Base-by-base conservation (phyloP, 2,329 filamentous ascomycete genomes). In the Calonectria leucothoes region DNA sequence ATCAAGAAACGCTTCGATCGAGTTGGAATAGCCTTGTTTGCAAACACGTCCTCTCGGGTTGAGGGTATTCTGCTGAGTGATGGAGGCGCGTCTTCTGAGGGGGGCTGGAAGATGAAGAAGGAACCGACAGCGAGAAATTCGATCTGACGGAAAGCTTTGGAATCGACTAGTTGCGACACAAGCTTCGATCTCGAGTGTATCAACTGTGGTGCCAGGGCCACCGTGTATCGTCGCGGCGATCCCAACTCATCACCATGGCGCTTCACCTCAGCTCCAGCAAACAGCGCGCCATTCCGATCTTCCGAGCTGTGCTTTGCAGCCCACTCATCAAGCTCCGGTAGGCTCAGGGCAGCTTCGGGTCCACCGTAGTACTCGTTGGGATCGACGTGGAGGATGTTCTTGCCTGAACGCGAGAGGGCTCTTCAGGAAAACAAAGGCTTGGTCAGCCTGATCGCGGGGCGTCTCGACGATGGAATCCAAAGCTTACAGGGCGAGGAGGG, bases 91-190 rank as follows among this genome's bases (percentile, higher is more conserved):
- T 78, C 75, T 25, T 78, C 79, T 31, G 81, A 81, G 6, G 82
- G 33, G 1, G 84, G 81, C 72, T 89, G 87, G 81, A 93, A 93
- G 69, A 98, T 91, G 90, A 94, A 98, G 91, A 96, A 98, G 70
- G 94, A 96, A 31, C 96, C 96, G 31, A 98, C 94, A 33, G 96
- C 95, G 74, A 97, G 91, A 79, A 98, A 98, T 82, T 98, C 96
- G 59, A 99, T 90, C 85, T 98, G 96, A 27, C 93, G 91, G 81
- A 96, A 96, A 15, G 95, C 94, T 78, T 93, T 94, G 8, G 96
- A 98, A 2, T 95, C 95, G n/a, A 98, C 94, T 20, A 98, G 91
- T 79, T 93, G 90, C 11, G 92, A 91, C 6, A 98, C 87, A 39
- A 98, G 89, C 76, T 91, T 89, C 3, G 96, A 98, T 68, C 93